Evolutionary conservation across 2,329 filamentous ascomycete genomes (phyloP), one percentile per base, ranked within the genome.

Genomic region (Pestalotiopsis sp.): DNA sequence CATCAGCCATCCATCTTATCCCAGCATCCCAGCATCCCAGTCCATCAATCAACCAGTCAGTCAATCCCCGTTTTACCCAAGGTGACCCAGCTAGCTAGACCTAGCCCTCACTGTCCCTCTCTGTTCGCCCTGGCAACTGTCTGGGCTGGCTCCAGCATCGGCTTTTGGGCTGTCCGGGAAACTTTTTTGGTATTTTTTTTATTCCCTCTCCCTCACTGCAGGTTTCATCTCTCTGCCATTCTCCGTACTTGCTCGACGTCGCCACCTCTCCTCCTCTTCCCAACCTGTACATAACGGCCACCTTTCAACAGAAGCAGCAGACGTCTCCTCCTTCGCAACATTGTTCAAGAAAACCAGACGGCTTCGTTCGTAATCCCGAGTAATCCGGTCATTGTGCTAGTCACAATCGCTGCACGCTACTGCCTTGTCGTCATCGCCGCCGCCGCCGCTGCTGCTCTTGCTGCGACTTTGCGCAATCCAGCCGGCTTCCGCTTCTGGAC

Each of bases 401-500:
- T 59, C 57, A 27, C 57, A 27, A 13, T 59, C 57, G 23, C 20
- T 36, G 59, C 59, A 27, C 25, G 31, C 27, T 20, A 36, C 59
- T 62, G 59, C n/a, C 36, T 62, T 62, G 59, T 62, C 59, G 59
- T 62, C 59, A 62, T 62, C 20, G 27, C 31, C 17, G 27, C 59
- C 20, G 20, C 36, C 38, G 56, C 65, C 20, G 60, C 71, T 70
- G 27, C 27, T 31, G 27, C 5, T 31, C 5, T 2, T 31, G 5
- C 31, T 62, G 56, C 65, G 20, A 60, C 71, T 71, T 70, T 68
- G 71, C 72, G 71, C 72, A 72, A 72, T 74, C 71, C 71, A 72
- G 68, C 74, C 70, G 71, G 72, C 75, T 75, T 73, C 74, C 72
- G 72, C 72, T 71, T 72, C 59, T 62, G 59, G 59, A 62, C 73